Conservation (phyloP, 805 yeast species). For the Cyberlindnera mississippiensis region DNA sequence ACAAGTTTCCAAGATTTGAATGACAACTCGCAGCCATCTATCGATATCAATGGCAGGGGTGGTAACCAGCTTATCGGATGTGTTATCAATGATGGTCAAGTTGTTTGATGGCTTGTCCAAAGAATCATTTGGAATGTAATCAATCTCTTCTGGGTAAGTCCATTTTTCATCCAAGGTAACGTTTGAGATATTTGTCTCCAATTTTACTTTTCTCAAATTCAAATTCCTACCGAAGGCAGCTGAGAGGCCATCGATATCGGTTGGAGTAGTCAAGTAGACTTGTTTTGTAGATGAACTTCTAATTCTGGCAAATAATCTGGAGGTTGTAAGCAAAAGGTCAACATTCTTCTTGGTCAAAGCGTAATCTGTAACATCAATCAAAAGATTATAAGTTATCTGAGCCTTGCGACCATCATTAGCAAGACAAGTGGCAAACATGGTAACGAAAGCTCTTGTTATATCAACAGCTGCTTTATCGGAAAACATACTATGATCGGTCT, state of each 20-base stretch:
- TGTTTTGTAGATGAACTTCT: slow-evolving; percentile 43
- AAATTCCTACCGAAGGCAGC: slow-evolving; percentile 52
- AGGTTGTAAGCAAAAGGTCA: slow-evolving; percentile 41
- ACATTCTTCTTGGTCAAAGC: slow-evolving; percentile 34
- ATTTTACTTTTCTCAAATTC: slow-evolving; percentile 24
- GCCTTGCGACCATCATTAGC: slow-evolving; percentile 28
- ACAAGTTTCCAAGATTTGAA: slow-evolving; percentile 46
- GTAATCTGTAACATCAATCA: slow-evolving; percentile 31
- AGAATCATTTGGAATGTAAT: slow-evolving; percentile 42
- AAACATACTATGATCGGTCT: slow-evolving; percentile 2
- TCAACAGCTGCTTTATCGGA: slow-evolving; percentile 15
- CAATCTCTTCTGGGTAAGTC: slow-evolving; percentile 57
- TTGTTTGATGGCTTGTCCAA: slow-evolving; percentile 37
- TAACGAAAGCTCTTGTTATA: slow-evolving; percentile 25
- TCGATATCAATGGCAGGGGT: slow-evolving; percentile 38
- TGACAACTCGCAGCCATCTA: slow-evolving; percentile 48
- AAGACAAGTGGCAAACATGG: slow-evolving; percentile 26
- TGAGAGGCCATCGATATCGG: slow-evolving; percentile 64
- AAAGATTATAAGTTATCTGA: slow-evolving; percentile 22
- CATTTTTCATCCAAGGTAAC: slow-evolving; percentile 37
- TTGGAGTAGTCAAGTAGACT: slow-evolving; percentile 48
- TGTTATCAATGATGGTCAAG: slow-evolving; percentile 22
- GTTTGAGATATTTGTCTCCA: slow-evolving; percentile 15
- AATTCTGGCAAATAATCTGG: slow-evolving; percentile 51
- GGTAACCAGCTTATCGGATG: slow-evolving; percentile 19